Base-by-base conservation (phyloP, 2,329 filamentous ascomycete species). In the Akanthomyces lecanii region DNA sequence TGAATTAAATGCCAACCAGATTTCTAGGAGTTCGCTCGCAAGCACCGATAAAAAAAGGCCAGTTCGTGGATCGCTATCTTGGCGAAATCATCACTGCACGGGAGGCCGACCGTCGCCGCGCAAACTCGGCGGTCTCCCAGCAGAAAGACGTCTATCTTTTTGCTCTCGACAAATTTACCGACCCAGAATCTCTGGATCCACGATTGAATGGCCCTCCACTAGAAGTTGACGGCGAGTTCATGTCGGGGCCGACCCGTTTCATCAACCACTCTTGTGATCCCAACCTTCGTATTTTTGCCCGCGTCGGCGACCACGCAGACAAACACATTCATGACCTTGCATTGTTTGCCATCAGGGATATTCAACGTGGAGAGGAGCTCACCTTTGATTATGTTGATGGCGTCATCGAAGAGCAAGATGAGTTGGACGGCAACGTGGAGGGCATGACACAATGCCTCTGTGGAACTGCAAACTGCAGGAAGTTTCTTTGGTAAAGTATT, bases 181-280 rank as follows among this genome's bases (percentile, higher is more conserved):
- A 89, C 61, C 76, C 79, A 0, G 68, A 79, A 6, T 85, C 83
- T 1, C 75, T 80, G 11, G 85, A 88, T 64, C 75, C 78, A n/a
- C 77, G 84, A 1, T 78, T 89, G 0, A 78, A 80, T 4, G 82
- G 81, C 0, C 76, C 81, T 6, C 80, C 85, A 18, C 75, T 89
- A 4, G 85, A 87, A 66, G 82, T 87, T 0, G 86, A 88, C 63
- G 91, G 91, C 12, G 88, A 93, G 72, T 89, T 89, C 72, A 86
- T 88, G 79, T 90, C 90, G 0, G 90, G 90, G 0, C 89, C 90
- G 0, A 91, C 89, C 0, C 84, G 90, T 3, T 95, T 94, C 74
- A 89, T 94, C 72, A 95, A 95, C 69, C 91, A 95, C 72, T 89
- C 85, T 2, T 94, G 91, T 72, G 84, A 90, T 5, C 90, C 91